These are phyloP conservation scores for Solanum megistacrolobum DNA, from an alignment of 257 asterid species.

Conservation along the genomic window DNA sequence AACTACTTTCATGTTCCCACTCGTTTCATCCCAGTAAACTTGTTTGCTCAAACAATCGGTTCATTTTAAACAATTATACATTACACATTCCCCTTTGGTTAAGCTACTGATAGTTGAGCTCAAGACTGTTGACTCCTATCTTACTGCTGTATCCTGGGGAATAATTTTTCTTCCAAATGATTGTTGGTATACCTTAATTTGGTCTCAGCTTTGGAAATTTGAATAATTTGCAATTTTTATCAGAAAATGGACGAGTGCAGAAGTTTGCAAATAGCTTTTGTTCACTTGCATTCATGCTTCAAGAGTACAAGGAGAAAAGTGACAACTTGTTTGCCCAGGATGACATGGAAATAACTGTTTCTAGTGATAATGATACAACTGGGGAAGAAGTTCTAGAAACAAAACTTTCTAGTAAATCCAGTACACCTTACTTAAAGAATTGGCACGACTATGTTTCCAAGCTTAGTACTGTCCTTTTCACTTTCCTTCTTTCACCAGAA, in stretches of 20 bases:
- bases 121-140: neutral
- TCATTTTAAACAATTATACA: neutral
- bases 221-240: slow-evolving; percentile 89
- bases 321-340: slow-evolving; percentile 20
- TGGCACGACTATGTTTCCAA: slow-evolving; percentile 77
- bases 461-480: slow-evolving; percentile 61
- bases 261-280: slow-evolving; percentile 96
- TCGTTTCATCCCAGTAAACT: neutral
- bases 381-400: slow-evolving; percentile 23
- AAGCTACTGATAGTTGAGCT: neutral
- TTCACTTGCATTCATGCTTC: slow-evolving; percentile 88
- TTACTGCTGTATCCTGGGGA: neutral
- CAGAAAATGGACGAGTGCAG: slow-evolving; percentile 94
- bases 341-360: slow-evolving; percentile 13
- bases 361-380: slow-evolving; percentile 23
- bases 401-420: slow-evolving; percentile 19
- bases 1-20: slow-evolving; percentile 2
- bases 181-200: slow-evolving; percentile 48
- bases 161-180: neutral
- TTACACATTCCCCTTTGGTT: neutral
- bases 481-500: slow-evolving; percentile 65
- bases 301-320: slow-evolving; percentile 38
- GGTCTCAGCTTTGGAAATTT: slow-evolving; percentile 75
- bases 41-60: neutral
- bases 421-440: slow-evolving; percentile 26